A percentile compares a stretch with the other conserved stretches of the same genome.
phyloP scores from a whole-genome alignment of 2,329 filamentous ascomycete genomes.

The Tricladium varicosporioides region DNA sequence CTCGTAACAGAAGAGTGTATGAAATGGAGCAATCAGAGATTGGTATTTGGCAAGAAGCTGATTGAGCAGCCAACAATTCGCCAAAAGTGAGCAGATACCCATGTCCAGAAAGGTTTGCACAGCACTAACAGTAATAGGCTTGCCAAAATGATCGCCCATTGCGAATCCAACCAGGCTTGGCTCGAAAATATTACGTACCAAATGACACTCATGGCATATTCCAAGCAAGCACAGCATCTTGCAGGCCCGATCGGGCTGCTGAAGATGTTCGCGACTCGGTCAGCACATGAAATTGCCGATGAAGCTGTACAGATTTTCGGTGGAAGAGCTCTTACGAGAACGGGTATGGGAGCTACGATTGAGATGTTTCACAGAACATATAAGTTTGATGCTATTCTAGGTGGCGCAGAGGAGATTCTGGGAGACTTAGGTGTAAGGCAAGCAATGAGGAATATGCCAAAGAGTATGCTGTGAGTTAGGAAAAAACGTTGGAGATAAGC shows the following conservation, averaged over 20 bases:
- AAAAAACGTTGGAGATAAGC: no score
- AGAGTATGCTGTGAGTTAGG: slow-evolving; percentile 66
- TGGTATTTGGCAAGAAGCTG: slow-evolving; percentile 79
- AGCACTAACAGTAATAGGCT: slow-evolving; percentile 46
- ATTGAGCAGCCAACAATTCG: slow-evolving; percentile 81
- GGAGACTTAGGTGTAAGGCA: slow-evolving; percentile 80
- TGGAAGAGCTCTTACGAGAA: slow-evolving; percentile 75
- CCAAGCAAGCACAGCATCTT: slow-evolving; percentile 70
- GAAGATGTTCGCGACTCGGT: slow-evolving; percentile 75
- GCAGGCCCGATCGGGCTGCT: slow-evolving; percentile 80
- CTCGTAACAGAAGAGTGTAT: slow-evolving; percentile 78
- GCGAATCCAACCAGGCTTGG: slow-evolving; percentile 83
- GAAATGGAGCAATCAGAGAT: slow-evolving; percentile 84
- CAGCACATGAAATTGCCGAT: slow-evolving; percentile 80
- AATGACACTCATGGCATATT: slow-evolving; percentile 83
- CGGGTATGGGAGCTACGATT: slow-evolving; percentile 77
- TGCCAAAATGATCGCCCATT: slow-evolving; percentile 81
- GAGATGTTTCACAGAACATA: slow-evolving; percentile 78
- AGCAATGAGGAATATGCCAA: slow-evolving; percentile 81
- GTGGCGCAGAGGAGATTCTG: slow-evolving; percentile 79
- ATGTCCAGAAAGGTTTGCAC: background rate
- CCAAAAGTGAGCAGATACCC: slow-evolving; percentile 58
- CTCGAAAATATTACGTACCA: slow-evolving; percentile 82
- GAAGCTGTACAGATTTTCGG: slow-evolving; percentile 85
- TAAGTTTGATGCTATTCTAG: slow-evolving; percentile 76